Evolutionary conservation across 257 asterid species (phyloP), one percentile per base, ranked within the genome.

Genomic region (Leptodermis oblonga): DNA sequence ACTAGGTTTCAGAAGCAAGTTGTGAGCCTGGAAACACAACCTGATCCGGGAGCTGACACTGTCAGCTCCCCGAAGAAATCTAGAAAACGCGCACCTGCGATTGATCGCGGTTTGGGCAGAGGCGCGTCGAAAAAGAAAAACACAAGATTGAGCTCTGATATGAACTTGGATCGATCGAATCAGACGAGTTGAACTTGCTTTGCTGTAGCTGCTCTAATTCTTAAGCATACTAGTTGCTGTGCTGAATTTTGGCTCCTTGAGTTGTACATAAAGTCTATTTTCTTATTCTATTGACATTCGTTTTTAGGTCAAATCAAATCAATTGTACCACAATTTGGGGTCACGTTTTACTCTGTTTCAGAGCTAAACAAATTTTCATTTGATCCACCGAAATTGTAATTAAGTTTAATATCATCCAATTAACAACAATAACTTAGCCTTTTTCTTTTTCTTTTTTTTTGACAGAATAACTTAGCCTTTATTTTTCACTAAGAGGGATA

Each of bases 21-120:
- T 2, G 67, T 36, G 53, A 74, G 81, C 46, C 66, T 55, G 30
- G 62, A 31, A 5, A 62, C 71, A 70, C 78, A 71, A 63, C 59
- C 39, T 49, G 52, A 56, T 54, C 68, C 10, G 17, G 59, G 37
- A 43, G 42, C 74, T 46, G 64, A n/a, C n/a, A n/a, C 56, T 43
- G 77, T 56, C 46, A 22, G 68, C 41, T 28, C 72, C 43, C 53
- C 66, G 18, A 81, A 73, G 76, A 80, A 75, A 36, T 72, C 80
- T 36, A 83, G 86, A 75, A 89, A 85, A 78, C 88, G 84, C 33
- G 70, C 76, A 14, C 66, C 83, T 65, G 69, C 76, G 71, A 48
- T 71, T 20, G 74, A 62, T 34, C 45, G 80, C 36, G 60, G 18
- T 49, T 10, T 69, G 14, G 49, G 70, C 71, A 55, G 48, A 43